Conservation (phyloP, 1,139 yeast species). For the Yamadazyma songkhlaensis region DNA sequence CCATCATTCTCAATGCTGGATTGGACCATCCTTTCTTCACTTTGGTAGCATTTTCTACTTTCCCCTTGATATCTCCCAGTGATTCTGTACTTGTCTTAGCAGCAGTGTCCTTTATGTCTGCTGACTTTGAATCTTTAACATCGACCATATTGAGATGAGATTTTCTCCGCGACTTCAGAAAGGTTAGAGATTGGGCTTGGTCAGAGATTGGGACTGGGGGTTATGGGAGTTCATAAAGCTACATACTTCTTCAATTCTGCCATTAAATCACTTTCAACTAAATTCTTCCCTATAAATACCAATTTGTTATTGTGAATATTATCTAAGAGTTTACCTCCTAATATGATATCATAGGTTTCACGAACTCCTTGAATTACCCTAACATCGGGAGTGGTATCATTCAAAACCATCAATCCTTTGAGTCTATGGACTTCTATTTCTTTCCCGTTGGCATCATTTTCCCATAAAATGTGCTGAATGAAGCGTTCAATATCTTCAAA, state of each 20-base stretch:
- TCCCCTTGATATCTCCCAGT: neutral
- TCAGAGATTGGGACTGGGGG: too few species aligned
- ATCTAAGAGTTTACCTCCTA: conserved; percentile 41
- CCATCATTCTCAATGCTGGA: conserved; percentile 88
- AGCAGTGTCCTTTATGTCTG: too few species aligned
- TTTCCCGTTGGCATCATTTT: conserved; percentile 39
- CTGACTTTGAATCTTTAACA: too few species aligned
- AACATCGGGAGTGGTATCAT: conserved; percentile 24
- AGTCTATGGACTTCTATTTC: conserved; percentile 72
- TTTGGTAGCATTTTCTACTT: conserved; percentile 5
- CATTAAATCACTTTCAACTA: conserved; percentile 31
- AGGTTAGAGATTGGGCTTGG: too few species aligned
- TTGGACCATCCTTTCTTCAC: conserved; percentile 61
- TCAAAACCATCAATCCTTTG: conserved; percentile 64
- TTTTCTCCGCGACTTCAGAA: too few species aligned
- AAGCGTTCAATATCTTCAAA: conserved; percentile 53
- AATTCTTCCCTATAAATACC: conserved; percentile 79
- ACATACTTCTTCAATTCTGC: conserved; percentile 17
- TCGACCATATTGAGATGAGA: too few species aligned
- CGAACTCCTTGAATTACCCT: conserved; percentile 90
- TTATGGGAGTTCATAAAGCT: too few species aligned
- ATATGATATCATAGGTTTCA: conserved; percentile 81
- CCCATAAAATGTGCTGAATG: conserved; percentile 72
- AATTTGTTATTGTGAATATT: conserved; percentile 49
- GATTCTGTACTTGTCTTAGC: too few species aligned